phyloP scores from a whole-genome alignment of 1,139 yeast species.

The Geotrichum cucujoidarum region DNA sequence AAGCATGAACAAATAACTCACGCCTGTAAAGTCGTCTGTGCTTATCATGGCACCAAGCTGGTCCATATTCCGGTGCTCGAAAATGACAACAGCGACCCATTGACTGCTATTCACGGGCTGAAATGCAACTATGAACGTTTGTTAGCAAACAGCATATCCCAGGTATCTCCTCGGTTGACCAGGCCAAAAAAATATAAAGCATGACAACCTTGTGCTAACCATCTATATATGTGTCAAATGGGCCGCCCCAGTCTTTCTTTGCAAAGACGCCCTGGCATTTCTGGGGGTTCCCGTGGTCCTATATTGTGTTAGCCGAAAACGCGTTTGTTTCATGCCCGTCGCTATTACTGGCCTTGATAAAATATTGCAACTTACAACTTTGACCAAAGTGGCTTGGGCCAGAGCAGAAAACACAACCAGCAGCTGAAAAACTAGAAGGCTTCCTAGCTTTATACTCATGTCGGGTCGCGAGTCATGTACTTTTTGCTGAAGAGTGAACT shows the following conservation, averaged over 20 bases:
- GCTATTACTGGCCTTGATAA: background rate
- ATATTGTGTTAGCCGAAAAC: no score
- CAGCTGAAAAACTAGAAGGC: background rate
- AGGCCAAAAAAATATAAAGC: background rate
- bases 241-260: slow-evolving; percentile 83
- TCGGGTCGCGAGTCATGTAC: no score
- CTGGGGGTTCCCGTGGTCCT: slow-evolving; percentile 40
- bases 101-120: slow-evolving; percentile 17
- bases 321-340: no score
- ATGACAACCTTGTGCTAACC: slow-evolving; percentile 9
- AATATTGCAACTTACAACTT: slow-evolving; percentile 20
- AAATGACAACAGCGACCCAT: slow-evolving; percentile 59
- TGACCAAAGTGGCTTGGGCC: slow-evolving; percentile 21
- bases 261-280: slow-evolving; percentile 89
- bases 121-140: slow-evolving; percentile 1
- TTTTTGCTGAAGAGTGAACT: background rate
- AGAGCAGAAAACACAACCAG: slow-evolving; percentile 4
- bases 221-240: slow-evolving; percentile 36
- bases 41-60: slow-evolving; percentile 54
- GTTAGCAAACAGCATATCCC: background rate
- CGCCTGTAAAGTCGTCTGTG: slow-evolving; percentile 20
- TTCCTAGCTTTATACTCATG: no score
- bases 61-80: slow-evolving; percentile 74
- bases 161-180: background rate
- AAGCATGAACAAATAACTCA: background rate